These are phyloP conservation scores for Pleurotus citrinopileatus DNA, from an alignment of 768 basidiomycete genomes.

Conservation along the genomic window DNA sequence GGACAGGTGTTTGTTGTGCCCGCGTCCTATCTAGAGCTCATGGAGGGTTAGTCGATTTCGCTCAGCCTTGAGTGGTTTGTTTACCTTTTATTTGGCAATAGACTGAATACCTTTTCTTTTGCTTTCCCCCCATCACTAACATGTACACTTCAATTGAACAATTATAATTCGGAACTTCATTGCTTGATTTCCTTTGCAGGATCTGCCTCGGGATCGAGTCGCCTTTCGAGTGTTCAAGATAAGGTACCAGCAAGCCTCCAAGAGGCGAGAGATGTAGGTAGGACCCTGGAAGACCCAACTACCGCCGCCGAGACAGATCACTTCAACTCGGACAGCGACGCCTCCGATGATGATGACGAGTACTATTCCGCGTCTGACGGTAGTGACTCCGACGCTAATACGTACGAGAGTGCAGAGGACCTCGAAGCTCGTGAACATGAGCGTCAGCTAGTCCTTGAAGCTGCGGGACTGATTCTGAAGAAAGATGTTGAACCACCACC, in stretches of 20 bases:
- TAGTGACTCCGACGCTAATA: conserved; percentile 39
- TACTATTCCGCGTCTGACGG: conserved; percentile 23
- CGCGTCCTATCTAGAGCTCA: conserved; percentile 83
- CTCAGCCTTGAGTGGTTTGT: conserved; percentile 53
- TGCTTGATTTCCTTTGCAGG: conserved; percentile 9
- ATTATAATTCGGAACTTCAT: conserved; percentile 24
- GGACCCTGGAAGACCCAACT: background rate
- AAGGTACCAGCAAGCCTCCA: background rate
- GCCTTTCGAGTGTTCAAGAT: conserved; percentile 4
- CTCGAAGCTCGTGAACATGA: conserved; percentile 67
- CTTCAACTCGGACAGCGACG: background rate
- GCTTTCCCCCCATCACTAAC: conserved; percentile 38
- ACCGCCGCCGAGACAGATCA: background rate
- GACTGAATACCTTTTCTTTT: conserved; percentile 78
- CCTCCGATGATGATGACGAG: conserved; percentile 10
- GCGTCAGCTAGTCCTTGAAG: conserved; percentile 79
- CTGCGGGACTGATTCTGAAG: conserved; percentile 82
- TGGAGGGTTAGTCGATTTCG: conserved; percentile 82
- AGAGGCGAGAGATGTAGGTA: background rate
- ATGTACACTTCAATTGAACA: conserved; percentile 39
- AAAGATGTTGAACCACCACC: conserved; percentile 51
- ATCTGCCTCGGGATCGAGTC: background rate
- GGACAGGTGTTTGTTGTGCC: conserved; percentile 90
- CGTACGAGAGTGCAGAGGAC: conserved; percentile 49
- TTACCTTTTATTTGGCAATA: conserved; percentile 58